These are phyloP conservation scores for Aspergillus sojae DNA, from an alignment of 2,329 filamentous ascomycete genomes.

Conservation along the genomic window DNA sequence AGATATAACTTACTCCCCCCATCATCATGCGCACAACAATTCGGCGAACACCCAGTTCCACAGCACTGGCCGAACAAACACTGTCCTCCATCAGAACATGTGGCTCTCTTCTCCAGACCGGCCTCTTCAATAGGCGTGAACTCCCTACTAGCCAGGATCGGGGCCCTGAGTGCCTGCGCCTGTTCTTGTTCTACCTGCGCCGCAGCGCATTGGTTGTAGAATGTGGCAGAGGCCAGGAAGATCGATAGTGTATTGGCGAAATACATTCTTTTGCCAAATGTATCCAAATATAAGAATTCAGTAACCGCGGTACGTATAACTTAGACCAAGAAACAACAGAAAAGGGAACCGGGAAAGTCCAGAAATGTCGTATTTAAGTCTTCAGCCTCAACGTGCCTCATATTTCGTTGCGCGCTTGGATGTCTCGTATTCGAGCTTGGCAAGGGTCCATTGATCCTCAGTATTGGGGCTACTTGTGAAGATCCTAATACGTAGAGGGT, in stretches of 20 bases:
- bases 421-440: conserved; percentile 1
- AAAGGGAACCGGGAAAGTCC: neutral
- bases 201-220: neutral
- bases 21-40: conserved; percentile 15
- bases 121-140: conserved; percentile 2
- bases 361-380: too few species aligned
- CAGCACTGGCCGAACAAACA: conserved; percentile 15
- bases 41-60: conserved; percentile 14
- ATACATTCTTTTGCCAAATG: neutral
- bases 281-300: neutral
- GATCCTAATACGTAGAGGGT: neutral
- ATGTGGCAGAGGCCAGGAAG: neutral
- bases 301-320: neutral
- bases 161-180: neutral
- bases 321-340: neutral
- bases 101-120: conserved; percentile 6
- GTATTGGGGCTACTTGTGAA: neutral
- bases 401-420: neutral
- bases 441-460: neutral
- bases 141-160: neutral
- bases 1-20: conserved; percentile 8
- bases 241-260: neutral
- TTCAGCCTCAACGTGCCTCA: neutral
- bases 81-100: conserved; percentile 6
- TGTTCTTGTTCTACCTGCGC: neutral